These are phyloP conservation scores for Thelonectria blattea DNA, from an alignment of 2,329 filamentous ascomycete genomes.

Conservation along the genomic window DNA sequence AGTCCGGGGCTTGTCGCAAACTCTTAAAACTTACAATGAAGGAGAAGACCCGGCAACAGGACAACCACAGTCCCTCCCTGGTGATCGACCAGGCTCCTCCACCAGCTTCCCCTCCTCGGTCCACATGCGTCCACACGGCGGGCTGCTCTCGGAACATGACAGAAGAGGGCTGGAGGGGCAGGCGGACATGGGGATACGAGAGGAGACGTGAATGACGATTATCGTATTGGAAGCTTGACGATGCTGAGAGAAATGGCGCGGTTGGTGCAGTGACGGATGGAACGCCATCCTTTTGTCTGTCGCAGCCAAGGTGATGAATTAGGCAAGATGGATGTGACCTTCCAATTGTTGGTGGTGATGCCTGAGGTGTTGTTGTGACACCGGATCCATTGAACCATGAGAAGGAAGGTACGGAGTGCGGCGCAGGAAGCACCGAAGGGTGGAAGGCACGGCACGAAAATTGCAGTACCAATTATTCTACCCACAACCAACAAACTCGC, in stretches of 20 bases:
- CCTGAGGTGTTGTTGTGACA: not conserved
- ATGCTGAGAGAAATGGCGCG: not conserved
- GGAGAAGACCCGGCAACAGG: slow-evolving; percentile 1
- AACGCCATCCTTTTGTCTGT: not conserved
- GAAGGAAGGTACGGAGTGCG: too few relatives aligned
- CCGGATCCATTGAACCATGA: too few relatives aligned
- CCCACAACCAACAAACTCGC: too few relatives aligned
- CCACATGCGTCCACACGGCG: slow-evolving; percentile 12
- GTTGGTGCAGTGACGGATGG: slow-evolving; percentile 6
- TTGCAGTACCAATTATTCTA: too few relatives aligned
- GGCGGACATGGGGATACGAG: slow-evolving; percentile 13
- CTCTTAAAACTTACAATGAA: not conserved
- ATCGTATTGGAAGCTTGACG: not conserved
- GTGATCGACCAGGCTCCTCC: slow-evolving; percentile 12
- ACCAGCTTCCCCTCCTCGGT: slow-evolving; percentile 10
- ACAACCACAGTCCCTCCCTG: slow-evolving; percentile 13
- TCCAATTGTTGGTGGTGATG: slow-evolving; percentile 7
- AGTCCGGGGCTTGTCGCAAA: not conserved
- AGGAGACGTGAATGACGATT: slow-evolving; percentile 3
- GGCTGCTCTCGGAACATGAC: not conserved
- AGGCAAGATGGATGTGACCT: not conserved
- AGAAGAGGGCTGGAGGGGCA: slow-evolving; percentile 13
- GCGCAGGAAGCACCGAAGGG: too few relatives aligned
- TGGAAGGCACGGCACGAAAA: too few relatives aligned
- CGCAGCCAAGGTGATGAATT: not conserved